phyloP scores from a whole-genome alignment of 768 basidiomycete genomes.

The Rhizopogon salebrosus region DNA sequence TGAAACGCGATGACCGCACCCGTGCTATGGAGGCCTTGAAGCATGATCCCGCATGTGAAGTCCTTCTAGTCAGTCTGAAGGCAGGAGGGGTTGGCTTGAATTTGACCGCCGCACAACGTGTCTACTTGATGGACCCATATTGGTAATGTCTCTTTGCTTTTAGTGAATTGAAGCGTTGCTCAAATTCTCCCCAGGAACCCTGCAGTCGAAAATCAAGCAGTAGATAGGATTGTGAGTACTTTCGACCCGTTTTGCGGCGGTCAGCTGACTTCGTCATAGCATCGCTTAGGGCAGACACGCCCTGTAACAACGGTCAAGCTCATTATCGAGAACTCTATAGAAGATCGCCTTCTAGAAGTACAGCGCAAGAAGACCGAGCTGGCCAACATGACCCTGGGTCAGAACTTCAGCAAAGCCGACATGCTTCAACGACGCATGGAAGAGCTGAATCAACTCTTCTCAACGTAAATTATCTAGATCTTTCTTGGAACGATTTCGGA shows the following conservation, averaged over 20 bases:
- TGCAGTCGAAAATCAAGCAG: slow-evolving; percentile 95
- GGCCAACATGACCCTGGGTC: slow-evolving; percentile 90
- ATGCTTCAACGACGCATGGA: slow-evolving; percentile 83
- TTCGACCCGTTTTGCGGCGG: background rate
- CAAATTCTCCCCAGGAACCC: slow-evolving; percentile 64
- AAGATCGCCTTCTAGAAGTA: slow-evolving; percentile 86
- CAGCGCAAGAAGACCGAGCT: slow-evolving; percentile 93
- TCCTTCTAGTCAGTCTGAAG: slow-evolving; percentile 91
- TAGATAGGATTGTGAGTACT: slow-evolving; percentile 86
- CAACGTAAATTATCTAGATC: slow-evolving; percentile 30
- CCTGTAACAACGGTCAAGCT: slow-evolving; percentile 90
- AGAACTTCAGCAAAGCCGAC: slow-evolving; percentile 84
- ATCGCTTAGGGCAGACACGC: slow-evolving; percentile 91
- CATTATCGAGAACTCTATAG: slow-evolving; percentile 93
- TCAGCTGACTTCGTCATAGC: slow-evolving; percentile 39
- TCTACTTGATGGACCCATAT: slow-evolving; percentile 96
- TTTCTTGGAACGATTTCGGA: slow-evolving; percentile 13
- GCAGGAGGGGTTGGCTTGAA: slow-evolving; percentile 98
- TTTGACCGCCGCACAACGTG: slow-evolving; percentile 88
- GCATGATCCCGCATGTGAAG: slow-evolving; percentile 85
- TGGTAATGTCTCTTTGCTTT: slow-evolving; percentile 46
- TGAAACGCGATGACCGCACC: slow-evolving; percentile 93
- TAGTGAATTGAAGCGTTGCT: slow-evolving; percentile 1
- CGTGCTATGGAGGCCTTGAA: slow-evolving; percentile 91
- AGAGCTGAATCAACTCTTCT: slow-evolving; percentile 76